phyloP scores from a whole-genome alignment of 148 eudicot genomes.

The Vaccinium vitisidaea region DNA sequence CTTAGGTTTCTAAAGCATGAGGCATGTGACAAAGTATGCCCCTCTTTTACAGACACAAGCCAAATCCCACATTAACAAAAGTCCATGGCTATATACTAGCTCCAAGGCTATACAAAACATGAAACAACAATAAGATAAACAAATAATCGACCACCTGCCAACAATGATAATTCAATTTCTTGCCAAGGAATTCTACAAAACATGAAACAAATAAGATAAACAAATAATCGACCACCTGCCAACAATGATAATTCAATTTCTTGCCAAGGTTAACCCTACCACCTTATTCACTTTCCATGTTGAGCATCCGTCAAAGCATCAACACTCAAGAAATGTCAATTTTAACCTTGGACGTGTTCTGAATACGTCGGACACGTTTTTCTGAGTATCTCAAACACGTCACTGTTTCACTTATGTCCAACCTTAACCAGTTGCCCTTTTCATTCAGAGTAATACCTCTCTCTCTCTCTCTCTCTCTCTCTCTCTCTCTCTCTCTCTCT shows the following conservation, averaged over 20 bases:
- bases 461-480: no score
- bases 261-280: neutral
- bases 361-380: neutral
- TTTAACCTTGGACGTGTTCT: neutral
- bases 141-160: neutral
- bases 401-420: neutral
- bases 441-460: no score
- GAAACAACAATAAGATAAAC: neutral
- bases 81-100: neutral
- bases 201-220: neutral
- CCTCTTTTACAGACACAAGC: neutral
- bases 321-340: neutral
- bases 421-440: neutral
- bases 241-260: neutral
- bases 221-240: neutral
- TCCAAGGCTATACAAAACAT: neutral
- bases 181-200: neutral
- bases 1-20: neutral
- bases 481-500: no score
- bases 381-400: neutral
- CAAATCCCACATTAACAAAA: neutral
- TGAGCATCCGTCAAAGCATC: neutral
- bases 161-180: neutral
- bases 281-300: neutral
- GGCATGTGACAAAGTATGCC: neutral